These are phyloP conservation scores for Yamadazyma sp. DNA, from an alignment of 1,139 yeast species.

Conservation along the genomic window DNA sequence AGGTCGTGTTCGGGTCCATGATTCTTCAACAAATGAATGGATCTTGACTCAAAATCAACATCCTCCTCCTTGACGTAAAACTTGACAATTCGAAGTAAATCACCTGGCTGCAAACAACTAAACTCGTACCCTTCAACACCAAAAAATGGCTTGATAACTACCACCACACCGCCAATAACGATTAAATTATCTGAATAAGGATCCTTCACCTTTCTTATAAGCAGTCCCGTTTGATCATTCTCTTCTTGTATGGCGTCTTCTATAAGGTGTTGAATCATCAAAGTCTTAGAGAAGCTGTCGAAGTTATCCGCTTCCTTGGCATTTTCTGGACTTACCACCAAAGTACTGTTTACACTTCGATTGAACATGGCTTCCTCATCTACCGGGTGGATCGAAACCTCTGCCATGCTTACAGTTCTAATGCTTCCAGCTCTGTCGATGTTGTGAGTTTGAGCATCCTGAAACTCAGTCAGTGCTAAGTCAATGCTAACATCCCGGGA, in stretches of 20 bases:
- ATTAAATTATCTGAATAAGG: conserved; percentile 29
- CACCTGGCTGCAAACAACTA: conserved; percentile 31
- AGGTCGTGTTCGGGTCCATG: background rate
- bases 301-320: conserved; percentile 13
- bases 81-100: conserved; percentile 30
- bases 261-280: conserved; percentile 27
- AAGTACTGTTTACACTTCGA: background rate
- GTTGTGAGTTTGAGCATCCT: conserved; percentile 1
- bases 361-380: no score
- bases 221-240: background rate
- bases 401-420: background rate
- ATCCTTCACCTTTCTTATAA: conserved; percentile 28
- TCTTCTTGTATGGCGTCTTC: conserved; percentile 3
- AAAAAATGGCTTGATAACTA: conserved; percentile 33
- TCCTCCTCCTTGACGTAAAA: conserved; percentile 22
- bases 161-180: conserved; percentile 34
- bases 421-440: background rate
- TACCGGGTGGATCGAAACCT: background rate
- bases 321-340: conserved; percentile 3
- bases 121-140: conserved; percentile 26
- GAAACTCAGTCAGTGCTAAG: conserved; percentile 1
- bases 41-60: background rate
- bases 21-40: background rate
- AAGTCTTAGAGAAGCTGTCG: conserved; percentile 29
- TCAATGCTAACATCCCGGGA: background rate